Conservation (phyloP, 1,284 basidiomycete species). For the Sanghuangporus baumii region DNA sequence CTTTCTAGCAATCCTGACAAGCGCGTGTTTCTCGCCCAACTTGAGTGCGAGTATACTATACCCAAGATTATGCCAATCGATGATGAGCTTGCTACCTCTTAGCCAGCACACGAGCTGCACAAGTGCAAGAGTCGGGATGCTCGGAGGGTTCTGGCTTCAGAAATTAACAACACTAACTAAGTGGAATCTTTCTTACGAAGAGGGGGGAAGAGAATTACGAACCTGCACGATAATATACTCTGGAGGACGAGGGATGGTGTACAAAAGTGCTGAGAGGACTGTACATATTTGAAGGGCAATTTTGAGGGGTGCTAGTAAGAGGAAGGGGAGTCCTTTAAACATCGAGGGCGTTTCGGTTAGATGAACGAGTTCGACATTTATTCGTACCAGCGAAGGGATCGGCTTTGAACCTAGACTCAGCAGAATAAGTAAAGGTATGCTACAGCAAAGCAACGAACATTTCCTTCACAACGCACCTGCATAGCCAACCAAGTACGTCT, state of each 20-base stretch:
- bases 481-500: constrained; percentile 85
- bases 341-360: constrained; percentile 59
- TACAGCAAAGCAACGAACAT: no score
- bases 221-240: constrained; percentile 91
- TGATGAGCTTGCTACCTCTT: constrained; percentile 79
- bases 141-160: constrained; percentile 82
- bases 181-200: constrained; percentile 10
- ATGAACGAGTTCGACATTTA: constrained; percentile 61
- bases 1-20: constrained; percentile 76
- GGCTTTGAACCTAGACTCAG: constrained; percentile 67
- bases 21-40: constrained; percentile 58
- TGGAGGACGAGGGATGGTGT: constrained; percentile 61
- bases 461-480: constrained; percentile 45
- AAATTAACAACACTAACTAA: constrained; percentile 1
- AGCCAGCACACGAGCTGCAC: constrained; percentile 71
- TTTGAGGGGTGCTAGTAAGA: constrained; percentile 78
- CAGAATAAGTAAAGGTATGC: background rate
- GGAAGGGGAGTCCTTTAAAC: constrained; percentile 61
- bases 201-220: constrained; percentile 23
- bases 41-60: constrained; percentile 89
- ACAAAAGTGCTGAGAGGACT: constrained; percentile 59
- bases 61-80: constrained; percentile 99
- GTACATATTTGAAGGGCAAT: constrained; percentile 63
- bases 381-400: constrained; percentile 60
- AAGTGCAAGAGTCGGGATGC: constrained; percentile 88